Evolutionary conservation across 78 protist species (phyloP).

Genomic region (Dictyostelium firmibasis): DNA sequence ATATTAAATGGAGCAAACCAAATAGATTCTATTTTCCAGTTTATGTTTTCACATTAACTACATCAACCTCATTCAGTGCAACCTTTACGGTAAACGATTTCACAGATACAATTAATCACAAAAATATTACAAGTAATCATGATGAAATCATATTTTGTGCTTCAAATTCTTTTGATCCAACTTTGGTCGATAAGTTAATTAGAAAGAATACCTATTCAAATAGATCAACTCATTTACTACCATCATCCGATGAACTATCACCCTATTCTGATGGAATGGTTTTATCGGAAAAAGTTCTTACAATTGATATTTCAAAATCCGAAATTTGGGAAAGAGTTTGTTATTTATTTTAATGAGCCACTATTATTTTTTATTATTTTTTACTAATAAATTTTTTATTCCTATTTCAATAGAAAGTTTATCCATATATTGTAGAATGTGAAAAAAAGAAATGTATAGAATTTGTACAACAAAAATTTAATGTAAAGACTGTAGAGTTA

Average conservation of each 20-base stretch:
- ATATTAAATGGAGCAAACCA: slow-evolving; percentile 43
- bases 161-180: slow-evolving; percentile 46
- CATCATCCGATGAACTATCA: slow-evolving; percentile 22
- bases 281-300: slow-evolving; percentile 22
- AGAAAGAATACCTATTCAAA: slow-evolving; percentile 25
- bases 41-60: slow-evolving; percentile 31
- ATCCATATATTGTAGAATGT: not conserved
- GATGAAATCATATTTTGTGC: slow-evolving; percentile 69
- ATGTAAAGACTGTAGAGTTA: slow-evolving; percentile 14
- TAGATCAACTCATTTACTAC: slow-evolving; percentile 39
- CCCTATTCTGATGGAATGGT: not conserved
- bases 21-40: slow-evolving; percentile 73
- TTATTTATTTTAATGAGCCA: not conserved
- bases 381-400: not conserved
- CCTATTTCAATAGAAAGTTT: slow-evolving; percentile 2
- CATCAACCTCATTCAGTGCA: slow-evolving; percentile 15
- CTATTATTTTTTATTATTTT: not conserved
- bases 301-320: slow-evolving; percentile 57
- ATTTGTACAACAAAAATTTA: slow-evolving; percentile 17
- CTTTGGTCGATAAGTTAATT: slow-evolving; percentile 24
- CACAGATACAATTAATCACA: not conserved
- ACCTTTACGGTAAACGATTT: slow-evolving; percentile 14
- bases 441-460: slow-evolving; percentile 29
- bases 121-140: not conserved
- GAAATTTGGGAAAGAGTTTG: slow-evolving; percentile 50